Evolutionary conservation across 495 filamentous ascomycete species (phyloP).

Genomic region (Mytilinidion resinicola): DNA sequence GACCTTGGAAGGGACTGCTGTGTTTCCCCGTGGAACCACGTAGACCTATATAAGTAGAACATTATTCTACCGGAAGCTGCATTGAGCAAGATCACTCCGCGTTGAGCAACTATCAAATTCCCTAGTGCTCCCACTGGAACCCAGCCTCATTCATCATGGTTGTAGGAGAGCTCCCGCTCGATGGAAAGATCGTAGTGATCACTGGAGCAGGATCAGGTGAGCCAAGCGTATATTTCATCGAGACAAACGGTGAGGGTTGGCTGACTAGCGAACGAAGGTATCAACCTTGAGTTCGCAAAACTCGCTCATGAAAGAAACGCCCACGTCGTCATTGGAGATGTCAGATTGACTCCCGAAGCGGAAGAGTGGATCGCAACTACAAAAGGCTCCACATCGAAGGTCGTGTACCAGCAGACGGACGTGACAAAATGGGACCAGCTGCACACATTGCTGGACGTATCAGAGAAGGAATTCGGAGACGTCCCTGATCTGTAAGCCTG

Average conservation of each 20-base stretch:
- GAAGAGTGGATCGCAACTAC: neutral
- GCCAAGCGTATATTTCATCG: neutral
- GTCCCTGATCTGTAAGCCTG: constrained; percentile 24
- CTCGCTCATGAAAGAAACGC: constrained; percentile 15
- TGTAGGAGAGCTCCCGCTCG: constrained; percentile 15
- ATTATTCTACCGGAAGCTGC: no score
- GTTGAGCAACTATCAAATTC: no score
- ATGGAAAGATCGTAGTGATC: constrained; percentile 23
- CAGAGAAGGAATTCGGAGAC: constrained; percentile 27
- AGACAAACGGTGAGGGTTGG: neutral
- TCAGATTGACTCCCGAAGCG: constrained; percentile 29
- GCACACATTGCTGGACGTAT: constrained; percentile 18
- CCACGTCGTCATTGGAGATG: constrained; percentile 31
- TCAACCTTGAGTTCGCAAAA: constrained; percentile 28
- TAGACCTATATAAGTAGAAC: no score
- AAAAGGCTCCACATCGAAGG: constrained; percentile 1
- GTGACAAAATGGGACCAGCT: constrained; percentile 30
- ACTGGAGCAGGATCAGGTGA: constrained; percentile 16
- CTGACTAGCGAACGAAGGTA: constrained; percentile 8
- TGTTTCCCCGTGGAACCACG: no score
- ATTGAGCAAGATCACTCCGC: no score
- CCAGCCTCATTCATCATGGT: neutral
- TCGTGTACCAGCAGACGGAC: constrained; percentile 29
- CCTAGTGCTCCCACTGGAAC: no score
- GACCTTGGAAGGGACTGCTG: no score